Evolutionary conservation across 768 basidiomycete species (phyloP), one percentile per base, ranked within the genome.

Genomic region (Polyporus arcularius): DNA sequence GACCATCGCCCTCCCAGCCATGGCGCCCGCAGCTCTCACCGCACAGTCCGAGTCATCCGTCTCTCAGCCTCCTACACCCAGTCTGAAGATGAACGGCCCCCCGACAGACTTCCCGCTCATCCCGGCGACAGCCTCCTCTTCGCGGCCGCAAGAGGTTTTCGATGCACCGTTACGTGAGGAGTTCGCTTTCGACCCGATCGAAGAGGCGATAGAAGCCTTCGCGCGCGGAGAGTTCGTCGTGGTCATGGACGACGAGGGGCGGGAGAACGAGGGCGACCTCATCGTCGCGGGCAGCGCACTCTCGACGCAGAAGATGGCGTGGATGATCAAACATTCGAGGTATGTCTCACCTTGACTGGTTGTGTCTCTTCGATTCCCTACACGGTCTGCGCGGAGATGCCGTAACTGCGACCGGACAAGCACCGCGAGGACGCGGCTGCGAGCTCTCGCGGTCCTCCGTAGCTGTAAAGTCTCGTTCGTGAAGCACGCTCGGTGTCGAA

Each of bases 241-340:
- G 1, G 97, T 98, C 6, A 94, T 98, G 90, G 97, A 99, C 73
- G 96, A 98, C 74, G 92, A 97, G 75, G 80, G 81, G 64, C 80
- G 97, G 61, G 97, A 99, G 77, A 99, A 99, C 72, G 97, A 99
- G 72, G 96, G 97, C 2, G 97, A 99, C 74, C 77, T 99, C 59
- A 94, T 98, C 71, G 89, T 94, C 69, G 86, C 96, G 14, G 97
- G 86, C 2, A 80, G 81, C 28, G 83, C 86, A 53, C 87, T 92
- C 65, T 94, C 95, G 41, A 92, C 94, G 1, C 92, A 98, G 75
- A 92, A 95, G 71, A 98, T 99, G 97, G 96, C 97, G 0, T 99
- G 94, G 94, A 90, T 99, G 84, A 95, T 99, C 72, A 90, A 90
- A 70, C 88, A 96, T 72, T 93, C 94, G 0, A 97, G 94, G 96